Percentiles rank a stretch among this genome's conserved stretches.
These are phyloP conservation scores for Penicillium maclennaniae DNA, from an alignment of 495 filamentous ascomycete genomes.

Conservation along the genomic window DNA sequence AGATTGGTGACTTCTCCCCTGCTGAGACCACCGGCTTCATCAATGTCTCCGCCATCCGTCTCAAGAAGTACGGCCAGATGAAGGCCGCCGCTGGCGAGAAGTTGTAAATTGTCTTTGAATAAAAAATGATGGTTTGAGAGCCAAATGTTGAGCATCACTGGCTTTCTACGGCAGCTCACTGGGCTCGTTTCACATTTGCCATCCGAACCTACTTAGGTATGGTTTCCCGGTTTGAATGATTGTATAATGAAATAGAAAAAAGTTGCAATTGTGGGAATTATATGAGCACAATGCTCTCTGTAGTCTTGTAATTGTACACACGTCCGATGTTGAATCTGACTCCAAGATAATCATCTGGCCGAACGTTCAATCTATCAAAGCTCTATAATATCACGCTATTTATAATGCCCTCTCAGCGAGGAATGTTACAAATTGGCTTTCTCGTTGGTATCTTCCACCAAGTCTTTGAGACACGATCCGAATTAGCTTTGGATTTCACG, in stretches of 20 bases:
- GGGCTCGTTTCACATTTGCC: slow-evolving; percentile 5
- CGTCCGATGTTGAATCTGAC: neutral
- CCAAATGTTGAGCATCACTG: slow-evolving; percentile 27
- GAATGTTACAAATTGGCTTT: slow-evolving; percentile 12
- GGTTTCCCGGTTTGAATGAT: slow-evolving; percentile 18
- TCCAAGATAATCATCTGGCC: neutral
- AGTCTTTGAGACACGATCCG: neutral
- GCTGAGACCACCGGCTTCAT: slow-evolving; percentile 77
- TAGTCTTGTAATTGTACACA: neutral
- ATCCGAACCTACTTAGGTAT: slow-evolving; percentile 14
- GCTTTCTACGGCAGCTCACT: slow-evolving; percentile 9
- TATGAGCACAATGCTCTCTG: neutral
- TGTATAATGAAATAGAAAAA: slow-evolving; percentile 27
- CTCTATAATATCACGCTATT: neutral
- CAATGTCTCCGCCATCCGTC: slow-evolving; percentile 73
- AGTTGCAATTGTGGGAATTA: slow-evolving; percentile 6
- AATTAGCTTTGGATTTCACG: slow-evolving; percentile 5
- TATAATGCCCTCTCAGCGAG: neutral
- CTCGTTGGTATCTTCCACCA: neutral
- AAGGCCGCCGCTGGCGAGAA: slow-evolving; percentile 60
- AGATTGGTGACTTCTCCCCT: slow-evolving; percentile 75
- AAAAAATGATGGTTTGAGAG: slow-evolving; percentile 8
- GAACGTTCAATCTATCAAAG: neutral
- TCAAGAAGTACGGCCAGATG: slow-evolving; percentile 81
- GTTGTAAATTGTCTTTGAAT: slow-evolving; percentile 18